Conservation (phyloP, 2,329 filamentous ascomycete genomes). For the Colletotrichum godetiae region DNA sequence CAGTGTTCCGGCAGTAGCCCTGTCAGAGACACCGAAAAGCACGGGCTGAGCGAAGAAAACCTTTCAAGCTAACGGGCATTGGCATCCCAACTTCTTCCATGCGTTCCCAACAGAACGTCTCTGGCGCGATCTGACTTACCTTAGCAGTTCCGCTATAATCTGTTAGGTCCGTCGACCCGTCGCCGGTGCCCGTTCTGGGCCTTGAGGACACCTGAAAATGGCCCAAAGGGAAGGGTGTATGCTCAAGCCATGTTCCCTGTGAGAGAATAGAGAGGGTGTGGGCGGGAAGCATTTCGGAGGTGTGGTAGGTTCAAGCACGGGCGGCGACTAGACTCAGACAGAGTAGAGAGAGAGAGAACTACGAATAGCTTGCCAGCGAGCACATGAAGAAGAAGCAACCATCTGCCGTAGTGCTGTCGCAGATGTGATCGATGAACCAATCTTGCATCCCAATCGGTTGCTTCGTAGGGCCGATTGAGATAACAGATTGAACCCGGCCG, state of each 20-base stretch:
- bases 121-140: background rate
- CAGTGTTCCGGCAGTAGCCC: slow-evolving; percentile 5
- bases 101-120: slow-evolving; percentile 5
- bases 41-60: background rate
- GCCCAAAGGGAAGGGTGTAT: background rate
- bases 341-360: background rate
- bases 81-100: background rate
- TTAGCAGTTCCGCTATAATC: background rate
- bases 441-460: slow-evolving; percentile 31
- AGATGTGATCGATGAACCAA: slow-evolving; percentile 8
- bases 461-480: slow-evolving; percentile 33
- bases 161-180: background rate
- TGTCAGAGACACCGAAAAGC: background rate
- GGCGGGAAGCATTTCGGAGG: background rate
- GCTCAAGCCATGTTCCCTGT: background rate
- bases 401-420: slow-evolving; percentile 3
- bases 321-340: background rate
- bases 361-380: background rate
- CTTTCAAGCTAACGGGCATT: background rate
- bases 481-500: slow-evolving; percentile 1
- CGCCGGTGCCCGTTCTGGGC: background rate
- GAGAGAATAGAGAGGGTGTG: background rate
- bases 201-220: background rate
- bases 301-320: background rate
- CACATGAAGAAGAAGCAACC: slow-evolving; percentile 1